Percentiles rank a stretch among this genome's conserved stretches.
These are phyloP conservation scores for Carex scoparia DNA, from an alignment of 176 grass and related monocot genomes.

Conservation along the genomic window DNA sequence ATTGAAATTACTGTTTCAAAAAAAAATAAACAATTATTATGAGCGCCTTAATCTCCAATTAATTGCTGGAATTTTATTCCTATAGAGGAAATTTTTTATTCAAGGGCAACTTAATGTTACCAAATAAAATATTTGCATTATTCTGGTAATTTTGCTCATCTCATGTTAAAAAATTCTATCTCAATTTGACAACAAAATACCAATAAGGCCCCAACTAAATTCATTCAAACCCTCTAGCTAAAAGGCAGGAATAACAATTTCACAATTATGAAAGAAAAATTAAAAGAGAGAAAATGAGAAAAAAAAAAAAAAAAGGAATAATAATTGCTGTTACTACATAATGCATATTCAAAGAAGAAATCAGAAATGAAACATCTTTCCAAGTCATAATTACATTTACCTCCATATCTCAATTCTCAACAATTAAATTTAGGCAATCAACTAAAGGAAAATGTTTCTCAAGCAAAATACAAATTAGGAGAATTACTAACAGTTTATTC, in stretches of 20 bases:
- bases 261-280: not conserved
- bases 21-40: not conserved
- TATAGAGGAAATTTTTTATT: not conserved
- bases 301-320: not conserved
- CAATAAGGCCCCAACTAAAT: not conserved
- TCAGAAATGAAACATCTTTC: not conserved
- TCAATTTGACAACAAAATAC: not conserved
- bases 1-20: not conserved
- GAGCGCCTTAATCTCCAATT: not conserved
- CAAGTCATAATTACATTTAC: not conserved
- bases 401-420: not conserved
- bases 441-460: not conserved
- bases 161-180: not conserved
- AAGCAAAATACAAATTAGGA: not conserved
- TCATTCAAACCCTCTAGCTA: not conserved
- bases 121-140: not conserved
- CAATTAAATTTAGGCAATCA: not conserved
- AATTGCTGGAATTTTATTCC: not conserved
- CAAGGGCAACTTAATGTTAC: not conserved
- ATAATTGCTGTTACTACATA: not conserved
- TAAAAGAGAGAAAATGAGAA: not conserved
- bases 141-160: not conserved
- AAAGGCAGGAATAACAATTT: not conserved
- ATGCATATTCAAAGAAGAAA: not conserved
- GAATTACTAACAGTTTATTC: not conserved